Conservation (phyloP, 352 stramenopile species). For the Pilasporangium apinafurcum region DNA sequence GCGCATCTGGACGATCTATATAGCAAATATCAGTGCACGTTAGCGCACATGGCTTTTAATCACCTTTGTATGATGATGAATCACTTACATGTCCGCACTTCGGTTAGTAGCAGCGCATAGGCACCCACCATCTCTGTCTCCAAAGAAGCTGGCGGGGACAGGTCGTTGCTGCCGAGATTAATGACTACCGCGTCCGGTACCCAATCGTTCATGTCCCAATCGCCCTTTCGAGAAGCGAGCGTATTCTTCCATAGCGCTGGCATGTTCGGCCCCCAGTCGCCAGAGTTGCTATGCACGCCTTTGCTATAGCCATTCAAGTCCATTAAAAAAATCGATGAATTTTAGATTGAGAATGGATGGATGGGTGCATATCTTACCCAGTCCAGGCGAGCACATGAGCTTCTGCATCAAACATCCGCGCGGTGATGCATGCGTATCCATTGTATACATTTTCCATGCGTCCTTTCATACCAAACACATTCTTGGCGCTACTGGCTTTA, state of each 20-base stretch:
- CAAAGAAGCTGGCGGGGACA: conserved; percentile 76
- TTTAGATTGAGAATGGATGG: too few species aligned
- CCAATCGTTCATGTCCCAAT: conserved; percentile 76
- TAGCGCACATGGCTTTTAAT: too few species aligned
- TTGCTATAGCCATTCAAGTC: conserved; percentile 34
- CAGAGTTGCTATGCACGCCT: conserved; percentile 80
- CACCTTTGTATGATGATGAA: neutral
- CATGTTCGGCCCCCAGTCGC: conserved; percentile 82
- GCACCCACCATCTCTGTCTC: conserved; percentile 79
- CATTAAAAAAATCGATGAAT: too few species aligned
- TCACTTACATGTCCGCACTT: conserved; percentile 72
- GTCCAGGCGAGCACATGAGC: conserved; percentile 83
- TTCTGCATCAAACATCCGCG: conserved; percentile 82
- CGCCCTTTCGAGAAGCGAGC: conserved; percentile 60
- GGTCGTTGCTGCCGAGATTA: conserved; percentile 76
- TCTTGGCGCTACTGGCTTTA: conserved; percentile 60
- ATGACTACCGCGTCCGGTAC: conserved; percentile 79
- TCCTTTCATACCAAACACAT: conserved; percentile 81
- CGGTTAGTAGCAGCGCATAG: conserved; percentile 62
- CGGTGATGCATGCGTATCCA: conserved; percentile 74
- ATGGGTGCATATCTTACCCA: too few species aligned
- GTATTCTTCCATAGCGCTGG: conserved; percentile 77
- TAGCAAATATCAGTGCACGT: conserved; percentile 1
- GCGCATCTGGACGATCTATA: conserved; percentile 64
- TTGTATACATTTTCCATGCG: conserved; percentile 88